Evolutionary conservation across 2,329 filamentous ascomycete genomes (phyloP).

Genomic region (Didymellaceae sp.): DNA sequence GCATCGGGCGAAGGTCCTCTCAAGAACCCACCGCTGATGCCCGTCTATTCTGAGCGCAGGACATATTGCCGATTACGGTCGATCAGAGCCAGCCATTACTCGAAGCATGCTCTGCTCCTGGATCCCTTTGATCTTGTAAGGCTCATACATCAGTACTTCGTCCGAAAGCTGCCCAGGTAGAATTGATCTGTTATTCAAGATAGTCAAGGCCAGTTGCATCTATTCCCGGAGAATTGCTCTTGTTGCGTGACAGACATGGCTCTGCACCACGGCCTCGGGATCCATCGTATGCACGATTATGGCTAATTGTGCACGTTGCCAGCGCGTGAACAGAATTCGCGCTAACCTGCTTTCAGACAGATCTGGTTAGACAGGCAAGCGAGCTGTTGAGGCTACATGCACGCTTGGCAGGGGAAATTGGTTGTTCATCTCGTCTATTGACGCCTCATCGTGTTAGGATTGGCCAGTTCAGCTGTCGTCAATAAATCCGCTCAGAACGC

Average conservation of each 20-base stretch:
- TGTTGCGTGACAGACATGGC: not conserved
- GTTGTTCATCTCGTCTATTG: constrained; percentile 43
- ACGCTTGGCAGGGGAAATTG: constrained; percentile 40
- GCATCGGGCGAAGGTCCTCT: constrained; percentile 11
- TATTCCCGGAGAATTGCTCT: not conserved
- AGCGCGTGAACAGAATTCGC: constrained; percentile 23
- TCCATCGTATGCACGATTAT: constrained; percentile 10
- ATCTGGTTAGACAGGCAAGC: constrained; percentile 28
- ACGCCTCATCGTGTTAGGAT: constrained; percentile 29
- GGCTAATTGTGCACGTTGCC: constrained; percentile 19
- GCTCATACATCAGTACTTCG: not conserved
- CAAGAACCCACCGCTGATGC: constrained; percentile 1
- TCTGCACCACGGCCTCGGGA: not conserved
- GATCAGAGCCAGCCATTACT: not conserved
- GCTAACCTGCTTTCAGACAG: constrained; percentile 20
- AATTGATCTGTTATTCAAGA: not conserved
- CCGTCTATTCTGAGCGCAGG: constrained; percentile 7
- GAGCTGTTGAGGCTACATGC: constrained; percentile 39
- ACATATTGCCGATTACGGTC: constrained; percentile 1
- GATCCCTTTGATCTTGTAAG: not conserved
- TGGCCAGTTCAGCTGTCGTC: constrained; percentile 30
- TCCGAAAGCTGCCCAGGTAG: not conserved
- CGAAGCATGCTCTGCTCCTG: not conserved
- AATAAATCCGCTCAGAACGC: constrained; percentile 40
- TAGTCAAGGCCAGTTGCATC: not conserved